Percentiles rank a stretch among this genome's conserved stretches.
Evolutionary conservation across 192 early-diverging fungal species (phyloP).

Genomic region (Umbelopsis ramanniana): DNA sequence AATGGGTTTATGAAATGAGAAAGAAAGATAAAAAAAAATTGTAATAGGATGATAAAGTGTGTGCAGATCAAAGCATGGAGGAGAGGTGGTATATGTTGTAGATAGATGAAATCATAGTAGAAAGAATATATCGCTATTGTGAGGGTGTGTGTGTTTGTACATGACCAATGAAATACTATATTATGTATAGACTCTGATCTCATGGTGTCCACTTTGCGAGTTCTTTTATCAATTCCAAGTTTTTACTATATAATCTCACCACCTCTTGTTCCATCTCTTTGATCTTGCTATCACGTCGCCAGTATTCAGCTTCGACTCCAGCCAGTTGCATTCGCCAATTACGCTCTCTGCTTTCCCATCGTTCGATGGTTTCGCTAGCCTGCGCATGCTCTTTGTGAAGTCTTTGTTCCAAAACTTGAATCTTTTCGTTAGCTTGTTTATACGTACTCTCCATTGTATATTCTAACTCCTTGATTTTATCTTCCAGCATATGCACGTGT

Average conservation of each 20-base stretch:
- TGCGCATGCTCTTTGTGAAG: slow-evolving; percentile 8
- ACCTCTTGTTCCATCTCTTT: slow-evolving; percentile 27
- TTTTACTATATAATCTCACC: slow-evolving; percentile 12
- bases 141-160: not conserved
- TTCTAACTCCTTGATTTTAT: slow-evolving; percentile 20
- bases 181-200: not conserved
- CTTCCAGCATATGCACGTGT: slow-evolving; percentile 19
- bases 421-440: slow-evolving; percentile 4
- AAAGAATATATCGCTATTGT: not conserved
- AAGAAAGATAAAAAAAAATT: too few species aligned
- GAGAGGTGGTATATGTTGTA: not conserved
- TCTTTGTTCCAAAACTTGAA: not conserved
- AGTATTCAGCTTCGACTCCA: slow-evolving; percentile 24
- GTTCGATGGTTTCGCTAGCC: not conserved
- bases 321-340: slow-evolving; percentile 17
- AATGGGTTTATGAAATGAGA: too few species aligned
- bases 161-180: not conserved
- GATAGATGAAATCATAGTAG: not conserved
- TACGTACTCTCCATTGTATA: slow-evolving; percentile 1
- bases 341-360: slow-evolving; percentile 14
- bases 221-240: slow-evolving; percentile 25
- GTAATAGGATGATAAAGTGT: too few species aligned
- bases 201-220: slow-evolving; percentile 14
- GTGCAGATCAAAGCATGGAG: too few species aligned
- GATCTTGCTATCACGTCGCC: slow-evolving; percentile 25